phyloP scores from a whole-genome alignment of 2,329 filamentous ascomycete species.

The Trematosphaeria pertusa region DNA sequence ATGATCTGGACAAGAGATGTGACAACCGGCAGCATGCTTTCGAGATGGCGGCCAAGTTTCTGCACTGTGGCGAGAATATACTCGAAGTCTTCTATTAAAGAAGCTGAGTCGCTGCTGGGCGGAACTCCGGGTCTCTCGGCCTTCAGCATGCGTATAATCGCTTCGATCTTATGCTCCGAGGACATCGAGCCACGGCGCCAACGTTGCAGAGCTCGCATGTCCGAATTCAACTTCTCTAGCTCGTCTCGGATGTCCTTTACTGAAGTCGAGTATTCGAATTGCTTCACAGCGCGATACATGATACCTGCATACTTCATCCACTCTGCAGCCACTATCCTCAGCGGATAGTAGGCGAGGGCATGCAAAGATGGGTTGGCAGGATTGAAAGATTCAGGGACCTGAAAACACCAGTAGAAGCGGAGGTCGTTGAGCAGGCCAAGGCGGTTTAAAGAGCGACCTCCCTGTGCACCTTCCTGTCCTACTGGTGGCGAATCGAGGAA shows the following conservation, averaged over 20 bases:
- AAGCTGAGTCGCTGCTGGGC: neutral
- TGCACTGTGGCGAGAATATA: neutral
- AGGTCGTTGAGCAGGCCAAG: neutral
- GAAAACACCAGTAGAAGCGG: neutral
- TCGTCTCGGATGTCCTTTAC: neutral
- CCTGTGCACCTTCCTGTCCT: neutral
- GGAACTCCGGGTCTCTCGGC: neutral
- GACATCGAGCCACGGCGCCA: neutral
- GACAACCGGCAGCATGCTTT: constrained; percentile 26
- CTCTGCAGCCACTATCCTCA: neutral
- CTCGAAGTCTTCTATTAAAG: neutral
- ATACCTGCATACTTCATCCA: neutral
- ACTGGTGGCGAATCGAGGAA: neutral
- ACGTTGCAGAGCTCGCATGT: neutral
- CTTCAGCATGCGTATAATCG: neutral
- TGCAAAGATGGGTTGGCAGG: neutral
- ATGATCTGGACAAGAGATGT: constrained; percentile 26
- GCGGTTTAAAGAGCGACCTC: neutral
- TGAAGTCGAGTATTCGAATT: constrained; percentile 3
- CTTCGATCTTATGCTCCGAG: neutral
- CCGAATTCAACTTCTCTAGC: neutral
- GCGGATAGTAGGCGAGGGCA: neutral
- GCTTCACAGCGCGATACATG: constrained; percentile 1
- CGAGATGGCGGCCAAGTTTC: constrained; percentile 7
- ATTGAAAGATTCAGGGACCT: neutral